These are phyloP conservation scores for Chlorella sp. DNA, from an alignment of 139 green algal genomes.

Conservation along the genomic window DNA sequence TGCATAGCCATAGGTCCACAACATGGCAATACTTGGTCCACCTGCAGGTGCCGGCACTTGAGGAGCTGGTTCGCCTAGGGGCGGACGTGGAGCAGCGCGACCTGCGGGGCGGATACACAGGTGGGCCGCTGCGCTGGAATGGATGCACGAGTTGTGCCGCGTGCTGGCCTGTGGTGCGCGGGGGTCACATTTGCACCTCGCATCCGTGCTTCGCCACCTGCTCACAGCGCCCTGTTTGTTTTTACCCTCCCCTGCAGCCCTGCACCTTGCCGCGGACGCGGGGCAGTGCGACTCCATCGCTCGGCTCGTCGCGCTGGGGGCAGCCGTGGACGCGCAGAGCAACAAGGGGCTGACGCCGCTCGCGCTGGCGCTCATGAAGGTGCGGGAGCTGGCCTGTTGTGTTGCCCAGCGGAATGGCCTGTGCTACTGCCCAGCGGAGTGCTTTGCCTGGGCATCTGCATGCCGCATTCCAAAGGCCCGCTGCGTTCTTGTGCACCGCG, in stretches of 20 bases:
- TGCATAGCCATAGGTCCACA: too few relatives aligned
- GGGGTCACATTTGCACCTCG: not conserved
- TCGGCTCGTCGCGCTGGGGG: slow-evolving; percentile 46
- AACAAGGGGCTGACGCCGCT: slow-evolving; percentile 58
- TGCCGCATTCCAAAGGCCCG: too few relatives aligned
- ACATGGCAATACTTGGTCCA: too few relatives aligned
- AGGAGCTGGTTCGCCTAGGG: slow-evolving; percentile 52
- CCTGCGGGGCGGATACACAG: slow-evolving; percentile 49
- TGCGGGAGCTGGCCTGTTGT: not conserved
- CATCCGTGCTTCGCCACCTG: not conserved
- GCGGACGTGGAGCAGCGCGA: slow-evolving; percentile 48
- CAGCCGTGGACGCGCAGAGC: slow-evolving; percentile 42
- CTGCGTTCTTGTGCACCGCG: too few relatives aligned
- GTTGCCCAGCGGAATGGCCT: too few relatives aligned
- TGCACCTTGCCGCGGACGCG: slow-evolving; percentile 68
- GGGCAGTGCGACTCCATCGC: slow-evolving; percentile 60
- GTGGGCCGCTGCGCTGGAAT: not conserved
- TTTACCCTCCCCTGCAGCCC: slow-evolving; percentile 19
- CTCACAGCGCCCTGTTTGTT: not conserved
- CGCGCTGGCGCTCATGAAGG: slow-evolving; percentile 61
- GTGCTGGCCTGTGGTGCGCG: not conserved
- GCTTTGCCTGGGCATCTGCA: too few relatives aligned
- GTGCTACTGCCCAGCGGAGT: too few relatives aligned
- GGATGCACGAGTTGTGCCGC: not conserved
- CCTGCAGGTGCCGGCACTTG: slow-evolving; percentile 33